phyloP scores from a whole-genome alignment of 2,329 filamentous ascomycete genomes.

The Sporothrix phasma region DNA sequence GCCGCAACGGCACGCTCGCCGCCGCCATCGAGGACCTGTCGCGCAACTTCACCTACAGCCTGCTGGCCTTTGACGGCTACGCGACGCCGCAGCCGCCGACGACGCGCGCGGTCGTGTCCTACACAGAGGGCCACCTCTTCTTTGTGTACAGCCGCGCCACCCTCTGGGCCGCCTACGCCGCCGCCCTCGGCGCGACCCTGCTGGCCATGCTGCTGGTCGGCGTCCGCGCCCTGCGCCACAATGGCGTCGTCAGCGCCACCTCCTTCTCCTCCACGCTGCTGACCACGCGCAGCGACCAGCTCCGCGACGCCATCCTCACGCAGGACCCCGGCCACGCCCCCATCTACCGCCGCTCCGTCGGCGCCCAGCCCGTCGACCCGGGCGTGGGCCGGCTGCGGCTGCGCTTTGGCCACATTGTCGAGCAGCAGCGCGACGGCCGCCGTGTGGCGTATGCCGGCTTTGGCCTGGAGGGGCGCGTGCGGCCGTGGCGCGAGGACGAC shows the following conservation, averaged over 20 bases:
- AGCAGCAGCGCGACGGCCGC: not conserved
- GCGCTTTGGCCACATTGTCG: slow-evolving; percentile 9
- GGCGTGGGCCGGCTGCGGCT: slow-evolving; percentile 5
- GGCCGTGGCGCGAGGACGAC: not conserved
- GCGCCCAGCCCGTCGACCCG: not conserved
- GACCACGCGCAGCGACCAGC: slow-evolving; percentile 9
- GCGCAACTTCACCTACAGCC: slow-evolving; percentile 15
- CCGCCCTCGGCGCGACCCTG: slow-evolving; percentile 47
- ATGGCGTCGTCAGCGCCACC: slow-evolving; percentile 19
- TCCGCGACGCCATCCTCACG: not conserved
- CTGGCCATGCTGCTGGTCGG: slow-evolving; percentile 13
- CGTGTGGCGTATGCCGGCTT: slow-evolving; percentile 23
- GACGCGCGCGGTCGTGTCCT: not conserved
- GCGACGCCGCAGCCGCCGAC: not conserved
- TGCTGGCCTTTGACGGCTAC: slow-evolving; percentile 10
- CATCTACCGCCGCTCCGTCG: not conserved
- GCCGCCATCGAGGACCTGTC: slow-evolving; percentile 16
- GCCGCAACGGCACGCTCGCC: slow-evolving; percentile 13
- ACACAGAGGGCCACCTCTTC: slow-evolving; percentile 2
- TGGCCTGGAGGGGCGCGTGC: slow-evolving; percentile 11
- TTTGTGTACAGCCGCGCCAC: slow-evolving; percentile 6
- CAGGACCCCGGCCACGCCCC: not conserved
- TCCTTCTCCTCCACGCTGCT: slow-evolving; percentile 12
- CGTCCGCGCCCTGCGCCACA: slow-evolving; percentile 32
- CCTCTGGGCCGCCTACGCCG: slow-evolving; percentile 60